Conservation (phyloP, 192 early-diverging fungal genomes). For the Gryganskiella cystojenkinii region DNA sequence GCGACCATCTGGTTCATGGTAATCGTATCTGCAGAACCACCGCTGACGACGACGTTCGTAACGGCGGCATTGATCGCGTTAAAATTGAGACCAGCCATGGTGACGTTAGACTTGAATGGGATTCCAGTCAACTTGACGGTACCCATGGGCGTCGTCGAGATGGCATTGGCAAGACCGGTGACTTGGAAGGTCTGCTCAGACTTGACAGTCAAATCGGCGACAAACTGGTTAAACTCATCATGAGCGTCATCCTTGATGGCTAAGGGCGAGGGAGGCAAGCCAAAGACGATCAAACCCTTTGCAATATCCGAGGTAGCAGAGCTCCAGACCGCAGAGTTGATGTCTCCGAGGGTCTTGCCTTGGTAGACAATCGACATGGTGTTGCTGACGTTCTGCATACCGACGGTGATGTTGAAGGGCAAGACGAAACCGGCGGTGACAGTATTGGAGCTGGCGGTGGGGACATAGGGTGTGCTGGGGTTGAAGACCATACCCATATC, state of each 20-base stretch:
- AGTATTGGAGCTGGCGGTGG: constrained; percentile 50
- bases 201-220: constrained; percentile 57
- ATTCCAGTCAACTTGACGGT: constrained; percentile 60
- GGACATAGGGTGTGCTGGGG: constrained; percentile 53
- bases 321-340: constrained; percentile 36
- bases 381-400: constrained; percentile 62
- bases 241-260: constrained; percentile 56
- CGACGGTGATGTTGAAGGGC: constrained; percentile 70
- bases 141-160: constrained; percentile 66
- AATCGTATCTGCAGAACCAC: constrained; percentile 57
- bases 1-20: constrained; percentile 44
- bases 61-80: constrained; percentile 58
- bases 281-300: constrained; percentile 57
- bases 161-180: constrained; percentile 57
- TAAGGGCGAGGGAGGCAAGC: constrained; percentile 55
- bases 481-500: constrained; percentile 65
- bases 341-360: constrained; percentile 25
- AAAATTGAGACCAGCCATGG: constrained; percentile 64
- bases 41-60: constrained; percentile 61
- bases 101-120: constrained; percentile 60
- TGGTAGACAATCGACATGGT: constrained; percentile 58
- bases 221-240: constrained; percentile 60
- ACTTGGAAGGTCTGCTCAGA: constrained; percentile 54
- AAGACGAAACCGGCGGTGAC: constrained; percentile 62
- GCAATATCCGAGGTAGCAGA: constrained; percentile 51